Evolutionary conservation across 1,284 basidiomycete genomes (phyloP), one percentile per base, ranked within the genome.

Genomic region (Xerocomus cyaneibrunnescens): DNA sequence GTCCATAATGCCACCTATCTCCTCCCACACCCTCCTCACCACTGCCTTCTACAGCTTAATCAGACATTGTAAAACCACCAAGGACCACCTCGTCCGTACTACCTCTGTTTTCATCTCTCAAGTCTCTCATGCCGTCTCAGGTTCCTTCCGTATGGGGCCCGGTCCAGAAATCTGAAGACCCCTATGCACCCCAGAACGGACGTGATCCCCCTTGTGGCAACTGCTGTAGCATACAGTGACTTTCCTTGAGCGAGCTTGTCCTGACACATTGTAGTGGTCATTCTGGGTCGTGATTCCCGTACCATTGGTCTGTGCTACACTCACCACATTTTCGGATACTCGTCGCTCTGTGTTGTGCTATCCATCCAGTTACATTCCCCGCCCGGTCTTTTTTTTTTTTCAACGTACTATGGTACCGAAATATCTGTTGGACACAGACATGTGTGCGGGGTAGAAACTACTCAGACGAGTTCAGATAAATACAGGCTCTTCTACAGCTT

Each of bases 71-170:
- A 92, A 92, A 72, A 85, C 81, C 25, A 96, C 92, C 30, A 87
- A 85, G 64, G 94, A 97, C 72, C 90, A 69, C 31, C 61, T 68
- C 36, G 70, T 69, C 46, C 47, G 60, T 60, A 22, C 22, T 12
- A 25, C 45, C 22, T 25, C 40, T 12, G 2, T 25, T 45, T 36
- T 27, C 42, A 23, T 45, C 23, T 23, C 17, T 40, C 47, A 36
- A 27, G 19, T 51, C 21, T 28, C 57, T 56, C 51, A 58, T 55
- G 32, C 56, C 28, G n/a, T 45, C 25, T 40, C 61, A 92, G 87
- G 84, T 93, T 42, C 92, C 94, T 16, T 92, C 87, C 23, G 89
- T 96, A 2, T 97, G 92, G 93, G 92, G 92, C 7, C 85, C 88
- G 30, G 83, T 92, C n/a, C 81, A 83, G 55, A 89, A 86, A 68